Evolutionary conservation across 2,329 filamentous ascomycete genomes (phyloP).

Genomic region (Ceratocystis cacaofunesta): DNA sequence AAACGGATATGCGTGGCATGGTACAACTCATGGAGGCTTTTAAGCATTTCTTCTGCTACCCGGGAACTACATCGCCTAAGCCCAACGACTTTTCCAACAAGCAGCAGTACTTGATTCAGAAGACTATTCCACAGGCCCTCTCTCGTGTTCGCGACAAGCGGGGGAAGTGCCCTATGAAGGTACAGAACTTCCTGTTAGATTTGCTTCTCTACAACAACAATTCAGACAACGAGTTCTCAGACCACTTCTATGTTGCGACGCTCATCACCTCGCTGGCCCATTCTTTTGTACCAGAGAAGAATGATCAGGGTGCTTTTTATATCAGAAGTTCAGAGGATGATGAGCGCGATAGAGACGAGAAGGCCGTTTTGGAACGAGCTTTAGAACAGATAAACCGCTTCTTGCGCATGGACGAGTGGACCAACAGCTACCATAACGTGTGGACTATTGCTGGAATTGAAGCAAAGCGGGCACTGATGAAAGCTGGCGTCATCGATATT

Average conservation of each 20-base stretch:
- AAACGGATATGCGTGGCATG: constrained; percentile 59
- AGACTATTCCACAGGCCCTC: constrained; percentile 68
- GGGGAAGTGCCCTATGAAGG: constrained; percentile 62
- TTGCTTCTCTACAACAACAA: constrained; percentile 92
- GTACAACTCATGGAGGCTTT: constrained; percentile 77
- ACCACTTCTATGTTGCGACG: constrained; percentile 74
- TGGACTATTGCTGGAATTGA: constrained; percentile 48
- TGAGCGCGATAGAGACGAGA: constrained; percentile 29
- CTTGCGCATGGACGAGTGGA: constrained; percentile 54
- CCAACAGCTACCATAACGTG: constrained; percentile 51
- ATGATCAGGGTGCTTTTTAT: constrained; percentile 23
- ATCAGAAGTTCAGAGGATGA: constrained; percentile 25
- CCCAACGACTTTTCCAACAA: constrained; percentile 89
- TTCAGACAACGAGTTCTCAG: constrained; percentile 72
- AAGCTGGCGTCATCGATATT: constrained; percentile 42
- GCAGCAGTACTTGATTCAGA: constrained; percentile 69
- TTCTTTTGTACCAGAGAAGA: constrained; percentile 38
- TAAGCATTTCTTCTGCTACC: constrained; percentile 74
- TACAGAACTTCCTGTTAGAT: constrained; percentile 73
- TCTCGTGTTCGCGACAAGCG: constrained; percentile 56
- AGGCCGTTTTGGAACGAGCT: constrained; percentile 36
- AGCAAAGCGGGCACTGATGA: constrained; percentile 48
- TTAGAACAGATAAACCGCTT: constrained; percentile 52
- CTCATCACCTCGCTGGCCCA: constrained; percentile 51
- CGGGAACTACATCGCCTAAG: constrained; percentile 60